Percentiles rank a stretch among this genome's conserved stretches.
Conservation (phyloP, 108 stramenopile species). For the Pinguiococcus pyrenoidosus region DNA sequence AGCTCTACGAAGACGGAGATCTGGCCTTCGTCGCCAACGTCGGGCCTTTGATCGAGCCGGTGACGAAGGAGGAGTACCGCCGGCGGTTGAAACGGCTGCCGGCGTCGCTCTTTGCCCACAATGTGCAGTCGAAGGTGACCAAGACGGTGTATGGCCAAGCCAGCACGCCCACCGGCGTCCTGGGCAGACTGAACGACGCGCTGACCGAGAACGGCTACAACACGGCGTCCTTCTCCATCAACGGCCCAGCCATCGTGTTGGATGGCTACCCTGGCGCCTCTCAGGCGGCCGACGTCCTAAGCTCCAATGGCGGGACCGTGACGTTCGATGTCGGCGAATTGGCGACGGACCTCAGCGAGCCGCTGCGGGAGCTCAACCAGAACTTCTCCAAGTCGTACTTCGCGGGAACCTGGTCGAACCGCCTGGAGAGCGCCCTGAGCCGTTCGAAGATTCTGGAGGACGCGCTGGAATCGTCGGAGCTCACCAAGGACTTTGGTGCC, state of each 20-base stretch:
- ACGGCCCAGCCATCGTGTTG: no score
- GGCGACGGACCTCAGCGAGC: no score
- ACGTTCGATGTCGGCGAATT: no score
- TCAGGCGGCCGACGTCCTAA: no score
- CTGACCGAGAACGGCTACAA: background rate
- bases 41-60: slow-evolving; percentile 43
- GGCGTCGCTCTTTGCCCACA: background rate
- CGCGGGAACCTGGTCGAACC: slow-evolving; percentile 1
- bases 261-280: no score
- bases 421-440: background rate
- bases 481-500: no score
- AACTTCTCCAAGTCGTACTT: no score
- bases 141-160: no score
- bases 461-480: no score
- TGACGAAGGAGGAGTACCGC: slow-evolving; percentile 34
- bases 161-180: background rate
- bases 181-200: background rate
- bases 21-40: slow-evolving; percentile 51
- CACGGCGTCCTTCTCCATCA: background rate
- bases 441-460: background rate
- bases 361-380: no score
- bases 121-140: background rate
- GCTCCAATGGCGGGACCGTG: no score
- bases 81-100: no score
- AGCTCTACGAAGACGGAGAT: slow-evolving; percentile 50